Evolutionary conservation across 2,329 filamentous ascomycete species (phyloP).

Genomic region (Xylariaceae sp.): DNA sequence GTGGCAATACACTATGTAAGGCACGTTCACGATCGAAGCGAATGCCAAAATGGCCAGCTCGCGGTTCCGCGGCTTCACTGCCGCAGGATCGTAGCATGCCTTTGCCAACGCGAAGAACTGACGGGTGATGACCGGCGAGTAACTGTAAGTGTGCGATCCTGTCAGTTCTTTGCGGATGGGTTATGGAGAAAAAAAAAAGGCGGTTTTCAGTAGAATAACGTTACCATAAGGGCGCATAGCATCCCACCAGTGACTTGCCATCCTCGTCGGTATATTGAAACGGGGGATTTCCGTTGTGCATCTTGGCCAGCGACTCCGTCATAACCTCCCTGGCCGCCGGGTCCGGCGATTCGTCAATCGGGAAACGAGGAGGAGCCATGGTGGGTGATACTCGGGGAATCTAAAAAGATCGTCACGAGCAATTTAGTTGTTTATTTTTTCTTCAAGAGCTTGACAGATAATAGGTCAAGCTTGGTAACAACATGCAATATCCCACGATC

Average conservation of each 20-base stretch:
- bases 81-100: neutral
- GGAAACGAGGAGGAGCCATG: slow-evolving; percentile 11
- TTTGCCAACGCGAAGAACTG: slow-evolving; percentile 10
- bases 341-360: slow-evolving; percentile 5
- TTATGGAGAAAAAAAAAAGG: neutral
- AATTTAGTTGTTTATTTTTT: too few species aligned
- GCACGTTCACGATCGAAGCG: slow-evolving; percentile 4
- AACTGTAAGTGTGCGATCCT: neutral
- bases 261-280: slow-evolving; percentile 10
- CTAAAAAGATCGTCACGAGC: too few species aligned
- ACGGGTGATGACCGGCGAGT: slow-evolving; percentile 2
- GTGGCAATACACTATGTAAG: slow-evolving; percentile 24
- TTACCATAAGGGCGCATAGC: slow-evolving; percentile 19
- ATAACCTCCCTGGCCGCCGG: neutral
- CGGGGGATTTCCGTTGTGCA: slow-evolving; percentile 5
- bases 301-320: neutral
- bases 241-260: slow-evolving; percentile 8
- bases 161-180: neutral
- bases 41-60: slow-evolving; percentile 21
- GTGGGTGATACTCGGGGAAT: too few species aligned
- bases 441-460: too few species aligned
- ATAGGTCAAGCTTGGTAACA: too few species aligned
- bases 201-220: too few species aligned
- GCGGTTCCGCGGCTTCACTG: slow-evolving; percentile 14
- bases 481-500: too few species aligned